These are phyloP conservation scores for Coemansia sp. DNA, from an alignment of 192 early-diverging fungal species.

Conservation along the genomic window DNA sequence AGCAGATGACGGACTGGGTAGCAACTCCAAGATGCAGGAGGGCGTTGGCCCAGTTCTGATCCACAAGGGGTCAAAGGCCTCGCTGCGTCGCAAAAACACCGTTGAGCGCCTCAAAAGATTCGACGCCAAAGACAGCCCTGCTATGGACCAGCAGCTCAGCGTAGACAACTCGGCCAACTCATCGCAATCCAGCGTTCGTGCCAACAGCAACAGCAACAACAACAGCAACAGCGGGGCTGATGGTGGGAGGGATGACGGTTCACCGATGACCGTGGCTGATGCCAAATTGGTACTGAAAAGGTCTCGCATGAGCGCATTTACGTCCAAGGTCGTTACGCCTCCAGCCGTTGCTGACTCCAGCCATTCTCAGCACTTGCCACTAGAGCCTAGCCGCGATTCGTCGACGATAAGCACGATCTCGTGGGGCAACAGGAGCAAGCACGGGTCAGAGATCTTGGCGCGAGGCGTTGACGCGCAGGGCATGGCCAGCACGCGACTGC, in stretches of 20 bases:
- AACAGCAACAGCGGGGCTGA: no score
- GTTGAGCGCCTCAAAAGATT: slow-evolving; percentile 34
- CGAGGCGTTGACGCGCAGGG: no score
- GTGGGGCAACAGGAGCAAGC: slow-evolving; percentile 24
- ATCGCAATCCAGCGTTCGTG: slow-evolving; percentile 1
- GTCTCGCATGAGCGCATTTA: slow-evolving; percentile 51
- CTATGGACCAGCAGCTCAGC: background rate
- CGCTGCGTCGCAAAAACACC: slow-evolving; percentile 47
- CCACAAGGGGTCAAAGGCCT: slow-evolving; percentile 52
- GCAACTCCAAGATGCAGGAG: background rate
- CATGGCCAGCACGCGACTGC: background rate
- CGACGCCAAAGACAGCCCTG: background rate
- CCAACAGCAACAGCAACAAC: no score
- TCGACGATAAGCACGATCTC: slow-evolving; percentile 35
- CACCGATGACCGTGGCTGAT: background rate
- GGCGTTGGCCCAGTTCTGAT: slow-evolving; percentile 41
- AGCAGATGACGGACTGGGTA: slow-evolving; percentile 1
- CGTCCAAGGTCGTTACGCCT: background rate
- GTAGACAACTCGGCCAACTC: background rate
- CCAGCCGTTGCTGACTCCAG: background rate
- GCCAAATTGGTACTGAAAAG: background rate
- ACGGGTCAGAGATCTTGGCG: slow-evolving; percentile 12
- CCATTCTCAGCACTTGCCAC: background rate
- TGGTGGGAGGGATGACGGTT: background rate
- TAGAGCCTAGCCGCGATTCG: slow-evolving; percentile 33